phyloP scores from a whole-genome alignment of 805 yeast species.

The Sugiyamaella qingdaonensis region DNA sequence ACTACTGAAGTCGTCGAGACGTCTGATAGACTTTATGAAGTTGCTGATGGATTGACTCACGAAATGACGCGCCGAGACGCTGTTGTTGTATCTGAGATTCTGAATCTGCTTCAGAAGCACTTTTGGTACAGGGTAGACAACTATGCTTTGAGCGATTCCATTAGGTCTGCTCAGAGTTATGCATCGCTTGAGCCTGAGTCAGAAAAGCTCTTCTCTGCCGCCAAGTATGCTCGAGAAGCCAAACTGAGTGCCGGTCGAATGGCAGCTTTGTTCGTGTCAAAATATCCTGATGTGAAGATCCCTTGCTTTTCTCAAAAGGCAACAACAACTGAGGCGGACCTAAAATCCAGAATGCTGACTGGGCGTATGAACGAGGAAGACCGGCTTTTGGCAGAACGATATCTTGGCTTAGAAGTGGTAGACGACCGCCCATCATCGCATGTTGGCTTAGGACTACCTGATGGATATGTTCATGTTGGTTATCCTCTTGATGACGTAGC shows the following conservation, averaged over 20 bases:
- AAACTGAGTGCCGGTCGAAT: slow-evolving; percentile 33
- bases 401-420: slow-evolving; percentile 23
- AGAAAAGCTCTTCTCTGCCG: not conserved
- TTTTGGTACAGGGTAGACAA: slow-evolving; percentile 15
- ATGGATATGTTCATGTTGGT: slow-evolving; percentile 30
- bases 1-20: not conserved
- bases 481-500: slow-evolving; percentile 27
- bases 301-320: slow-evolving; percentile 30
- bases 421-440: slow-evolving; percentile 26
- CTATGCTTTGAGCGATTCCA: slow-evolving; percentile 14
- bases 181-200: slow-evolving; percentile 10
- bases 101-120: not conserved
- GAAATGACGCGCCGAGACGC: not conserved
- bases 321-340: slow-evolving; percentile 24
- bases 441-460: slow-evolving; percentile 28
- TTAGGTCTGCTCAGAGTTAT: slow-evolving; percentile 1
- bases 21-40: not conserved
- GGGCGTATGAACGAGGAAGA: not conserved
- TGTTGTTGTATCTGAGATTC: not conserved
- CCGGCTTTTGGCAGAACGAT: slow-evolving; percentile 16
- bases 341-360: not conserved
- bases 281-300: slow-evolving; percentile 27
- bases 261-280: slow-evolving; percentile 28
- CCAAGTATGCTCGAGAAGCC: slow-evolving; percentile 20
- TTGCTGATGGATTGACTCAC: not conserved